Conservation (phyloP, 2,329 filamentous ascomycete species). For the Colletotrichum costaricense region DNA sequence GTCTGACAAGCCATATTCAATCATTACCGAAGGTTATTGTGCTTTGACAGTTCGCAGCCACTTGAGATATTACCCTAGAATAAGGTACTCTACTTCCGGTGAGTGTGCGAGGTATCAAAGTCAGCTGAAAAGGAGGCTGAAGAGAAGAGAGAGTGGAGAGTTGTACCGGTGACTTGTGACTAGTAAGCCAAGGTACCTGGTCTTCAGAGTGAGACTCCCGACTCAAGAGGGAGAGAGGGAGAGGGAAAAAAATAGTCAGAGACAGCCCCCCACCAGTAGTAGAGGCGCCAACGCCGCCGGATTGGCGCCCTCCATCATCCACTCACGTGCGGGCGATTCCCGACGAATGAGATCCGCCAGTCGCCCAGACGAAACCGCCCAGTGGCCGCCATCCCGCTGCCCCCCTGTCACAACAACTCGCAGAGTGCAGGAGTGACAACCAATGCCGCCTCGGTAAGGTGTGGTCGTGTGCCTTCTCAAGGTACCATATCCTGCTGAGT, state of each 20-base stretch:
- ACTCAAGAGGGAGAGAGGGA: background rate
- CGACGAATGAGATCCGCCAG: conserved; percentile 21
- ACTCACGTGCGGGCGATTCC: conserved; percentile 18
- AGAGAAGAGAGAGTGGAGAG: background rate
- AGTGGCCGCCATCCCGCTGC: conserved; percentile 2
- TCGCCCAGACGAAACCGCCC: conserved; percentile 17
- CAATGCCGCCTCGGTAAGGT: background rate
- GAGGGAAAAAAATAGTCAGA: background rate
- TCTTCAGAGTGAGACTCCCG: background rate
- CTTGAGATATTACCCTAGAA: background rate
- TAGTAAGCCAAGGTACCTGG: background rate
- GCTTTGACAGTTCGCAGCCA: background rate
- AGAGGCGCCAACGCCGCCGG: conserved; percentile 14
- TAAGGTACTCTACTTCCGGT: background rate
- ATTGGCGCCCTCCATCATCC: conserved; percentile 17
- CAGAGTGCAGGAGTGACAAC: background rate
- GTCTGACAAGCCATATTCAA: conserved; percentile 1
- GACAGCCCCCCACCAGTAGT: conserved; percentile 1
- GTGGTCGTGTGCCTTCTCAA: background rate
- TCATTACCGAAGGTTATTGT: background rate
- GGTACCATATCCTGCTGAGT: background rate
- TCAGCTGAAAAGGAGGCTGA: conserved; percentile 2
- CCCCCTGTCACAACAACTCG: conserved; percentile 13
- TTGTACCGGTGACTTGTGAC: background rate
- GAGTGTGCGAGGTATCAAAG: background rate